These are phyloP conservation scores for Botryosphaeria dothidea DNA, from an alignment of 2,329 filamentous ascomycete genomes.

Conservation along the genomic window DNA sequence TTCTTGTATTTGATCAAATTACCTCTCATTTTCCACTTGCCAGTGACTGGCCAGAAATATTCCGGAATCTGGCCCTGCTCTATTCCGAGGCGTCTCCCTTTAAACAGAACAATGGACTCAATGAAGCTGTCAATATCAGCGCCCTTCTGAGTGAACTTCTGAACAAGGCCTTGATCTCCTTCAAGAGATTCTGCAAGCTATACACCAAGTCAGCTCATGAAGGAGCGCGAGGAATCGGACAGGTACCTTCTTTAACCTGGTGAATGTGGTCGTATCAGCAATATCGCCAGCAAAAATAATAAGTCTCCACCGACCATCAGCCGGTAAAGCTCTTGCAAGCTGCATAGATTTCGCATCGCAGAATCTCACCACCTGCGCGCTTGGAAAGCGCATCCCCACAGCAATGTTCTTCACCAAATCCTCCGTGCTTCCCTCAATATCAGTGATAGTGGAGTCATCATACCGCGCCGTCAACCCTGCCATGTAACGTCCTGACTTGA, in stretches of 20 bases:
- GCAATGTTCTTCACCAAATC: constrained; percentile 39
- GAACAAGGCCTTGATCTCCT: constrained; percentile 38
- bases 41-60: constrained; percentile 58
- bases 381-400: constrained; percentile 54
- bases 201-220: not conserved
- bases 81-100: constrained; percentile 49
- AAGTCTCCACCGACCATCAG: constrained; percentile 55
- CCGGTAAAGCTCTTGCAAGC: constrained; percentile 49
- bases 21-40: constrained; percentile 59
- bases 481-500: constrained; percentile 59
- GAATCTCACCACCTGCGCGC: constrained; percentile 59
- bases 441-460: constrained; percentile 51
- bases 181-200: not conserved
- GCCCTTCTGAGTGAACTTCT: constrained; percentile 44
- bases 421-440: constrained; percentile 33
- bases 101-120: constrained; percentile 57
- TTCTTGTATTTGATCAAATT: no score
- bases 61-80: constrained; percentile 56
- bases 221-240: not conserved
- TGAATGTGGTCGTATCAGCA: constrained; percentile 24
- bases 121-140: constrained; percentile 57
- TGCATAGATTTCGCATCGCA: constrained; percentile 61
- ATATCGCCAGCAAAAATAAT: constrained; percentile 53
- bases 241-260: not conserved
- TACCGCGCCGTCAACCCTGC: constrained; percentile 62